These are phyloP conservation scores for Polygonum aviculare DNA, from an alignment of 148 eudicot species.

Conservation along the genomic window DNA sequence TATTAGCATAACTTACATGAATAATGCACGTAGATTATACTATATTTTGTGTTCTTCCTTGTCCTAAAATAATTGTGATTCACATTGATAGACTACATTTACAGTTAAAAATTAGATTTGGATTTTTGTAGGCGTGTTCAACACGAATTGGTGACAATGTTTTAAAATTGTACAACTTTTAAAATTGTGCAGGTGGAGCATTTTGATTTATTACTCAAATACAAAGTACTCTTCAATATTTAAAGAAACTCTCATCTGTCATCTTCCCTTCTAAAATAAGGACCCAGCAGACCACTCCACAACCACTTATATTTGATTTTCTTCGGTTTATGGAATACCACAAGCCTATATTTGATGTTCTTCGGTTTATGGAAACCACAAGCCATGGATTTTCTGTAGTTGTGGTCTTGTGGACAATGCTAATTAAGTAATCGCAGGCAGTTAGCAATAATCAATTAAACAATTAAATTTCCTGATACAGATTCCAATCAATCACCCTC, in stretches of 20 bases:
- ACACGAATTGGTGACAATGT: neutral
- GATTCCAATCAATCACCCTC: conserved; percentile 1
- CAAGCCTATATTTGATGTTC: neutral
- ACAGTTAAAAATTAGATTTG: neutral
- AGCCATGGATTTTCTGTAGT: neutral
- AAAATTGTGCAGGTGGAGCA: neutral
- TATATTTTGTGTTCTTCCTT: too few relatives aligned
- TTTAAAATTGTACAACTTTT: neutral
- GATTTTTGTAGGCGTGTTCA: neutral
- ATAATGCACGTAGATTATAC: too few relatives aligned
- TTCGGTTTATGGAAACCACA: neutral
- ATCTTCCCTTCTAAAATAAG: neutral
- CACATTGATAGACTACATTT: too few relatives aligned
- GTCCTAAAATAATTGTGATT: too few relatives aligned
- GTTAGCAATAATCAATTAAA: neutral
- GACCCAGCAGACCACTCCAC: neutral
- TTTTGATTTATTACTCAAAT: too few relatives aligned
- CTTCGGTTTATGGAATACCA: too few relatives aligned
- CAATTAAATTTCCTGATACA: neutral
- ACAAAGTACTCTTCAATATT: neutral
- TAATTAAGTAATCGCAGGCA: neutral
- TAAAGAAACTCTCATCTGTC: neutral
- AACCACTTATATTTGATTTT: neutral
- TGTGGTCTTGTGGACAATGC: neutral
- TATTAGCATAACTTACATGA: too few relatives aligned